Base-by-base conservation (phyloP, 2,329 filamentous ascomycete genomes). In the Fusarium clavum region DNA sequence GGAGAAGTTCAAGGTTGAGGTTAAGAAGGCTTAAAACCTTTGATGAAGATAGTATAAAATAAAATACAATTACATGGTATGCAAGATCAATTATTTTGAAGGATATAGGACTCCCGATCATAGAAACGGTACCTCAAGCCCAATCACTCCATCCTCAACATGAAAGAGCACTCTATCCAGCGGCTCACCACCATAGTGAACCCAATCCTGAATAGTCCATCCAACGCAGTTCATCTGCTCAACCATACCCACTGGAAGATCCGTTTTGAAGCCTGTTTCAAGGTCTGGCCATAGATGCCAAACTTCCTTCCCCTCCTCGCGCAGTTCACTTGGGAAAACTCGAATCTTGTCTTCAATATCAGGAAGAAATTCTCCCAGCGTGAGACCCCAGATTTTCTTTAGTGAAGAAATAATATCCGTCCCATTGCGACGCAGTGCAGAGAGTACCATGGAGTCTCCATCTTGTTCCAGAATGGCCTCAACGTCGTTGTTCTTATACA, bases 1-100 rank as follows among this genome's bases (percentile, higher is more conserved):
- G n/a, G 83, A 82, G 13, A 87, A 85, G 67, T 89, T 88, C 69
- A 83, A 85, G 74, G 74, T 77, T 32, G 83, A 87, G 69, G 84
- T 88, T 16, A 86, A 84, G 68, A 86, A 85, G 75, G 22, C 57
- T 1, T 72, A 63, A 32, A 27, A 16, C 11, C 9, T 7, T 4
- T 6, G 12, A n/a, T 6, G 10, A n/a, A 13, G 11, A 12, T 22
- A 56, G 2, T 34, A 41, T 44, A 27, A 61, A 63, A 14, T 8
- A 40, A 18, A 43, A 7, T 12, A 41, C 14, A 52, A 12, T 29
- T 20, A 22, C 32, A 8, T 38, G 9, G 30, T 13, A 24, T 27
- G 18, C 6, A 6, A 9, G 32, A 18, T 18, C 32, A 34, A 9
- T 22, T 4, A 16, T 2, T 12, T 13, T 4, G 9, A 27, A 40